Evolutionary conservation across 306 rosid genomes (phyloP), one percentile per base, ranked within the genome.

Genomic region (Abrus precatorius): DNA sequence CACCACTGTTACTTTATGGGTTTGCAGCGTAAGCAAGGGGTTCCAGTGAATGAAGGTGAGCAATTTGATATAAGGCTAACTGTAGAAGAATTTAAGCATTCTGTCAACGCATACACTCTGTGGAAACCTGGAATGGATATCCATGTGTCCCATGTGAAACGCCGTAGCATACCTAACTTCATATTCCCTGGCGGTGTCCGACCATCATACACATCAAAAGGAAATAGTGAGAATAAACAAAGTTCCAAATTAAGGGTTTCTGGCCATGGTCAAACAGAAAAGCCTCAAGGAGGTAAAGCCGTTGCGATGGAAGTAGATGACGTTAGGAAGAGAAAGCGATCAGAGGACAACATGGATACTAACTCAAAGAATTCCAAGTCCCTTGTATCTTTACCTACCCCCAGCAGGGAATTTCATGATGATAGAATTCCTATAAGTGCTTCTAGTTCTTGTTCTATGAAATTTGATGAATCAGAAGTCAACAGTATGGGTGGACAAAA

Each of bases 1-100:
- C 94, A 90, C 79, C 81, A 86, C 82, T 86, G 94, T 84, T 95
- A 84, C 92, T 95, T 95, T 69, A 93, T 93, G 99, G 99, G 98
- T 78, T 87, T 95, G 84, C 97, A 91, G 74, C 91, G 97, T 72
- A 91, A 91, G 79, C 98, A 89, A 85, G 98, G 94, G 76, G 89
- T 85, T 82, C 88, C 88, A 3, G 94, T 84, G 40, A 88, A 76
- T 32, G 96, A 90, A 76, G 92, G 92, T 28, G 94, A 82, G 71
- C 94, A 88, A 13, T 91, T 91, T 84, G 99, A 95, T 85, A 90
- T 95, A 64, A 92, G 97, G 83, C 14, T 40, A 75, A 91, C 97
- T 45, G 97, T 95, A 27, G 91, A 91, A 0, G 94, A 93, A 27
- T 95, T 93, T 75, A 95, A 93, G 88, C 78, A 77, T 60, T 52